phyloP scores from a whole-genome alignment of 2,329 filamentous ascomycete genomes.

The Sodiomyces alkalinus region DNA sequence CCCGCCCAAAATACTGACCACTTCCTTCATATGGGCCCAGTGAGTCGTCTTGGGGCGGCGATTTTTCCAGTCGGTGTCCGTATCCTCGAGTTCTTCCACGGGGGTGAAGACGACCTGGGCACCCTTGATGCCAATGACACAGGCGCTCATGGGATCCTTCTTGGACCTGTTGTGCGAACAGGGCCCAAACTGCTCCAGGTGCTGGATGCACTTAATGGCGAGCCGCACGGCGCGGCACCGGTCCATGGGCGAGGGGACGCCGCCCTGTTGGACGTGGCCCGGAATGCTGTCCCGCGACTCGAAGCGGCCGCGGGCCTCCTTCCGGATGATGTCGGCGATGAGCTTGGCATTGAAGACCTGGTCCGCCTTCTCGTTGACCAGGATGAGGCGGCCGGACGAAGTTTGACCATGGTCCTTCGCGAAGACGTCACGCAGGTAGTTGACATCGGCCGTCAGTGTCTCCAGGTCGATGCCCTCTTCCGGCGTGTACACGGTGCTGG shows the following conservation, averaged over 20 bases:
- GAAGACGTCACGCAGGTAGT: conserved; percentile 77
- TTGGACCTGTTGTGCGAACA: conserved; percentile 52
- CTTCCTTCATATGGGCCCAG: conserved; percentile 67
- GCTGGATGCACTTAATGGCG: conserved; percentile 87
- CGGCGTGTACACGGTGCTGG: conserved; percentile 86
- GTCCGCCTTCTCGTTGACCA: conserved; percentile 93
- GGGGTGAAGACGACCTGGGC: conserved; percentile 77
- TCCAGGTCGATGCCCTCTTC: conserved; percentile 91
- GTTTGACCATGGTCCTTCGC: conserved; percentile 72
- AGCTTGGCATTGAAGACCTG: conserved; percentile 83
- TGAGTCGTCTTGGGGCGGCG: conserved; percentile 70
- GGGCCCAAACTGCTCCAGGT: conserved; percentile 64
- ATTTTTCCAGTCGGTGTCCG: conserved; percentile 87
- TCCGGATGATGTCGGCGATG: conserved; percentile 88
- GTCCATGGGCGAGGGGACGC: conserved; percentile 89
- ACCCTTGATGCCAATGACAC: conserved; percentile 85
- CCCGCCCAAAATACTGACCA: conserved; percentile 75
- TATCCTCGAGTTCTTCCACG: conserved; percentile 66
- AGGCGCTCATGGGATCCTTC: conserved; percentile 55
- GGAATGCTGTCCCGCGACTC: conserved; percentile 85
- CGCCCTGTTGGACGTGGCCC: conserved; percentile 88
- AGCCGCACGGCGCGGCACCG: conserved; percentile 81
- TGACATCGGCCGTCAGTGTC: conserved; percentile 84
- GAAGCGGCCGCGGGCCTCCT: conserved; percentile 83
- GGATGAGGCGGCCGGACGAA: conserved; percentile 80